Conservation (phyloP, 768 basidiomycete species). For the Imleria badia region DNA sequence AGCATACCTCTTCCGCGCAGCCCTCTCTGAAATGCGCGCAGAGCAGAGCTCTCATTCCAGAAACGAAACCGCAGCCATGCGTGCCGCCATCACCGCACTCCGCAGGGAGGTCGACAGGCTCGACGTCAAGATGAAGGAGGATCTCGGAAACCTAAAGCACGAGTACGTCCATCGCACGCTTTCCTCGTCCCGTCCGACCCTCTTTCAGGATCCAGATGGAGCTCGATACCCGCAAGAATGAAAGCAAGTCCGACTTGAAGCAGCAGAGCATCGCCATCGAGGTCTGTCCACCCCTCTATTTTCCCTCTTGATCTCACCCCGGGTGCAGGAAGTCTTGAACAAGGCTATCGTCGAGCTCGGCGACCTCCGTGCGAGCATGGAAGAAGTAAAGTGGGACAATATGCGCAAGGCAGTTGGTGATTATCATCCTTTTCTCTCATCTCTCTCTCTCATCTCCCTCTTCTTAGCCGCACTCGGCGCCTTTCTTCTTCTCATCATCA, state of each 20-base stretch:
- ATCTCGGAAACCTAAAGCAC: slow-evolving; percentile 83
- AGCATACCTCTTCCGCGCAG: slow-evolving; percentile 94
- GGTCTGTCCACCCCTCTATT: slow-evolving; percentile 38
- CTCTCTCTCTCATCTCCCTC: not conserved
- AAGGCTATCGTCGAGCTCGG: slow-evolving; percentile 71
- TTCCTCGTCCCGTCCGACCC: not conserved
- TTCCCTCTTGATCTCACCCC: not conserved
- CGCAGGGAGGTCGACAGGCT: slow-evolving; percentile 85
- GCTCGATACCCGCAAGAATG: slow-evolving; percentile 89
- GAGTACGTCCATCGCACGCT: slow-evolving; percentile 58
- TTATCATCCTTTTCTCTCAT: slow-evolving; percentile 22
- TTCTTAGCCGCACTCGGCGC: slow-evolving; percentile 56
- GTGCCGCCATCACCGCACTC: slow-evolving; percentile 71
- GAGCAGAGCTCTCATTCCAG: slow-evolving; percentile 80
- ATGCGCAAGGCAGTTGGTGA: slow-evolving; percentile 80
- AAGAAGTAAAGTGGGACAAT: slow-evolving; percentile 87
- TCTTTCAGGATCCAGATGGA: slow-evolving; percentile 88
- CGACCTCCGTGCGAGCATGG: slow-evolving; percentile 77
- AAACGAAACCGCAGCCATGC: slow-evolving; percentile 82
- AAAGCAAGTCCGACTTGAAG: slow-evolving; percentile 81
- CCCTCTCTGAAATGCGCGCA: slow-evolving; percentile 83
- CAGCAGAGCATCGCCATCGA: slow-evolving; percentile 82
- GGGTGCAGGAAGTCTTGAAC: slow-evolving; percentile 65
- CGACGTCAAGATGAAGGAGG: slow-evolving; percentile 92
- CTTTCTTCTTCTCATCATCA: slow-evolving; percentile 67